Evolutionary conservation across 495 filamentous ascomycete genomes (phyloP).

Genomic region (Penicillium macrosclerotiorum): DNA sequence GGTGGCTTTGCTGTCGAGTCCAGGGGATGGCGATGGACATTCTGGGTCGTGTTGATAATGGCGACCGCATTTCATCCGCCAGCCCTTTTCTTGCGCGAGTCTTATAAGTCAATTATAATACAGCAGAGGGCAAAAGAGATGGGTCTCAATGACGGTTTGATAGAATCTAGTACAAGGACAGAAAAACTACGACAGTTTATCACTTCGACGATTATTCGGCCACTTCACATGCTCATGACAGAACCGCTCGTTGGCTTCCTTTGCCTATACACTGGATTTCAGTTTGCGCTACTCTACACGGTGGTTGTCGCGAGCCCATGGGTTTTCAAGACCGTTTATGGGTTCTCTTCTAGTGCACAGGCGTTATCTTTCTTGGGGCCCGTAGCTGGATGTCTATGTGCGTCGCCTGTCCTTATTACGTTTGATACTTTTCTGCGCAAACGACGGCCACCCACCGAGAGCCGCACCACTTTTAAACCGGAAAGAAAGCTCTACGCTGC

Average conservation of each 20-base stretch:
- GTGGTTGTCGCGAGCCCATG: slow-evolving; percentile 33
- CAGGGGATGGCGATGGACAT: slow-evolving; percentile 53
- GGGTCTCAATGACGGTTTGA: neutral
- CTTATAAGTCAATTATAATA: slow-evolving; percentile 50
- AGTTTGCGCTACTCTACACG: slow-evolving; percentile 45
- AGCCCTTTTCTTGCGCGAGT: slow-evolving; percentile 46
- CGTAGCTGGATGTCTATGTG: slow-evolving; percentile 10
- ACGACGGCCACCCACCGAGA: slow-evolving; percentile 9
- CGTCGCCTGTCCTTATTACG: slow-evolving; percentile 11
- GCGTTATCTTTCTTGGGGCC: slow-evolving; percentile 23
- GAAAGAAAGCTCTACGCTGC: slow-evolving; percentile 46
- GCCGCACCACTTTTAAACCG: slow-evolving; percentile 13
- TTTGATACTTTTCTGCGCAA: slow-evolving; percentile 19
- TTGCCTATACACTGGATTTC: slow-evolving; percentile 38
- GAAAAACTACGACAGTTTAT: slow-evolving; percentile 7
- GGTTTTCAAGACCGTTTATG: slow-evolving; percentile 36
- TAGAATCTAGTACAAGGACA: too few relatives aligned
- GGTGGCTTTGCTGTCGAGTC: slow-evolving; percentile 58
- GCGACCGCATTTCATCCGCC: slow-evolving; percentile 22
- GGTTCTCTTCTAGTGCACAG: slow-evolving; percentile 19
- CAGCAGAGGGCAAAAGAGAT: slow-evolving; percentile 34
- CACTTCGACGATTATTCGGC: slow-evolving; percentile 28
- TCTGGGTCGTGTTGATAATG: slow-evolving; percentile 46
- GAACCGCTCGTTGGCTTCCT: slow-evolving; percentile 59
- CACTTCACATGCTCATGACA: slow-evolving; percentile 58